Conservation (phyloP, 2,329 filamentous ascomycete species). For the Gnomoniopsis smithogilvyi region DNA sequence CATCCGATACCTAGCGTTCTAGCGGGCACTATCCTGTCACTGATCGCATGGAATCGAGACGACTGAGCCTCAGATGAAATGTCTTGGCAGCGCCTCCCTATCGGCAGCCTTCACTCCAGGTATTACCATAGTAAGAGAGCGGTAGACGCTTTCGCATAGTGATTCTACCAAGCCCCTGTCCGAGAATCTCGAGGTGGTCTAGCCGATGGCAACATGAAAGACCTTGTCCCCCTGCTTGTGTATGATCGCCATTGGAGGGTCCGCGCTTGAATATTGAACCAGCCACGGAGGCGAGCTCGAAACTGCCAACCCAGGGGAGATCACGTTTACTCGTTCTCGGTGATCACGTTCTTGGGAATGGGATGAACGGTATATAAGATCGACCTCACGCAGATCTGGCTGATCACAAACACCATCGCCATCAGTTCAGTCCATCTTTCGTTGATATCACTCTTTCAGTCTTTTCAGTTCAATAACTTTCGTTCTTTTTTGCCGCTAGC, state of each 20-base stretch:
- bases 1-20: neutral
- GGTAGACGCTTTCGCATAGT: neutral
- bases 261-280: neutral
- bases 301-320: constrained; percentile 2
- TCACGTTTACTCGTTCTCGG: neutral
- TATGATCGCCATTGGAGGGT: constrained; percentile 18
- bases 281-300: neutral
- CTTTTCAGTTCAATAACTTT: constrained; percentile 5
- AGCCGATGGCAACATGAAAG: no score
- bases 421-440: neutral
- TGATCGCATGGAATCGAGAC: neutral
- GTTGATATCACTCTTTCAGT: neutral
- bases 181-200: neutral
- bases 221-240: no score
- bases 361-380: constrained; percentile 4
- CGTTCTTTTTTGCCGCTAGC: constrained; percentile 16
- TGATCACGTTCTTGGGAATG: neutral
- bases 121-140: no score
- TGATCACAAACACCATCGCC: neutral
- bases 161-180: neutral
- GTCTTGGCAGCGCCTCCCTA: neutral
- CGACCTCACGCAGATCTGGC: neutral
- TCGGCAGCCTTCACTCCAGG: neutral
- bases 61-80: neutral
- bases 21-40: neutral